Percentiles rank a stretch among this genome's conserved stretches.
Evolutionary conservation across 78 protist genomes (phyloP).

Genomic region (Cavenderia fasciculata): DNA sequence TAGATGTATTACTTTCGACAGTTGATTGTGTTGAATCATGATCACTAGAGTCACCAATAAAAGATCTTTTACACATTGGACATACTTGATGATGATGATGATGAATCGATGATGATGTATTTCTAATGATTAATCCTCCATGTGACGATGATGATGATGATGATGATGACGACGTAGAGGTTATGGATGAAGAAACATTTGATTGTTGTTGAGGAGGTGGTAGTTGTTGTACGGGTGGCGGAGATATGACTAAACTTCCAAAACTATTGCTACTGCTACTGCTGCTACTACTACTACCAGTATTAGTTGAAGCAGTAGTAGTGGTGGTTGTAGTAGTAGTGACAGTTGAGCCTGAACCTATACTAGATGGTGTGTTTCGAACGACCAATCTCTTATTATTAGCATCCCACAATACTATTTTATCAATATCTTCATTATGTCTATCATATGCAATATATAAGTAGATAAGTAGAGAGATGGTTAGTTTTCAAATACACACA

Average conservation of each 20-base stretch:
- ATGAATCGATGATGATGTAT: neutral
- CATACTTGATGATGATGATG: neutral
- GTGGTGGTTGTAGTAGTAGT: too few relatives aligned
- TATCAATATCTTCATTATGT: constrained; percentile 68
- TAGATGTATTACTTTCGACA: too few relatives aligned
- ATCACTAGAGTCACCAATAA: neutral
- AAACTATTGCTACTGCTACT: too few relatives aligned
- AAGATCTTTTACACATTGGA: neutral
- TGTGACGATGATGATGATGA: too few relatives aligned
- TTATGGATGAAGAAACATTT: too few relatives aligned
- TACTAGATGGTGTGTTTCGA: neutral
- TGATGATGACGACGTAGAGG: too few relatives aligned
- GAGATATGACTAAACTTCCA: too few relatives aligned
- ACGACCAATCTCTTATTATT: constrained; percentile 1
- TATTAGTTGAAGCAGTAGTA: too few relatives aligned
- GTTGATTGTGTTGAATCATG: too few relatives aligned
- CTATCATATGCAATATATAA: neutral
- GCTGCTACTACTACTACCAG: too few relatives aligned
- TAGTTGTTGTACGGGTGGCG: too few relatives aligned
- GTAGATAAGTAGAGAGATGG: neutral
- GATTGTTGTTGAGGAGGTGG: too few relatives aligned
- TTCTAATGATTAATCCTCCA: neutral
- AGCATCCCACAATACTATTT: constrained; percentile 56
- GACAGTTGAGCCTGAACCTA: neutral
- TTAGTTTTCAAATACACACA: neutral